These are phyloP conservation scores for Gloeopeniophorella convolvens DNA, from an alignment of 768 basidiomycete genomes.

Conservation along the genomic window DNA sequence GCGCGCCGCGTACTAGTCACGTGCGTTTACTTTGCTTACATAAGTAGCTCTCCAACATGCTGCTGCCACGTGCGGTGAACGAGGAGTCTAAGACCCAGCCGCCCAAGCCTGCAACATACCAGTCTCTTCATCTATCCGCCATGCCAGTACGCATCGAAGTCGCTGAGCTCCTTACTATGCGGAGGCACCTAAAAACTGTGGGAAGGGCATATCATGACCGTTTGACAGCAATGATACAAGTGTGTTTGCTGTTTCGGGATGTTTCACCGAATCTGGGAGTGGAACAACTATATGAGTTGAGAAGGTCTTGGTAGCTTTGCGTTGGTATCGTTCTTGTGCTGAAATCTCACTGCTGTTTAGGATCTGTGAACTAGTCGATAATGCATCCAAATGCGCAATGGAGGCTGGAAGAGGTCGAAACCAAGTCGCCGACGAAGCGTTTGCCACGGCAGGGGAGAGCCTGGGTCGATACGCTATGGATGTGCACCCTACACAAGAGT, in stretches of 20 bases:
- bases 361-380: slow-evolving; percentile 13
- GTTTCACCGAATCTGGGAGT: slow-evolving; percentile 11
- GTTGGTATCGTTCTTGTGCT: not conserved
- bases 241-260: slow-evolving; percentile 13
- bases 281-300: slow-evolving; percentile 12
- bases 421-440: slow-evolving; percentile 9
- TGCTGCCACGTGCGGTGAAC: slow-evolving; percentile 2
- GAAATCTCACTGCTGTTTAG: not conserved
- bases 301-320: not conserved
- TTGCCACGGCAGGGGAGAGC: slow-evolving; percentile 11
- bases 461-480: slow-evolving; percentile 8
- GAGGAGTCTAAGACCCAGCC: slow-evolving; percentile 3
- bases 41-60: too few relatives aligned
- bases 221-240: slow-evolving; percentile 15
- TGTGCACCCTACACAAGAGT: slow-evolving; percentile 12
- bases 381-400: slow-evolving; percentile 10
- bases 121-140: not conserved
- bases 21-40: too few relatives aligned
- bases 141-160: slow-evolving; percentile 14
- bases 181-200: slow-evolving; percentile 12
- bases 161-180: slow-evolving; percentile 11
- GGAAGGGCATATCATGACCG: slow-evolving; percentile 17
- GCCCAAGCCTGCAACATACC: not conserved
- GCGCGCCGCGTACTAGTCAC: too few relatives aligned
- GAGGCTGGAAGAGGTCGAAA: slow-evolving; percentile 11